Evolutionary conservation across 1,284 basidiomycete species (phyloP).

Genomic region (Cerioporus squamosus): DNA sequence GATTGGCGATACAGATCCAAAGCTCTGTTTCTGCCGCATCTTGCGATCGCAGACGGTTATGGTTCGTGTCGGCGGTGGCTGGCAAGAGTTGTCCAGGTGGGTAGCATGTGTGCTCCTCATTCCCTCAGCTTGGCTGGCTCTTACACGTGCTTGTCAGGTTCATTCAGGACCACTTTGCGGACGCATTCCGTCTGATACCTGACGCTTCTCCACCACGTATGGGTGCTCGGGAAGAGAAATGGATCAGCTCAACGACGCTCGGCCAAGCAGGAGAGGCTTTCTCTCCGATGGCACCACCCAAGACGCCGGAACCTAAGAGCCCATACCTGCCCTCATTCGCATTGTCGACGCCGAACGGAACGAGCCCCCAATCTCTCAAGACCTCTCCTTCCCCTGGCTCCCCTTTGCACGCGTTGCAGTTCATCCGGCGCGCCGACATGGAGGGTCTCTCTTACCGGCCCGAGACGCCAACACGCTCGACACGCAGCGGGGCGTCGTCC

Average conservation of each 20-base stretch:
- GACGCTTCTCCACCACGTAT: constrained; percentile 56
- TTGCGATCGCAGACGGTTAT: constrained; percentile 92
- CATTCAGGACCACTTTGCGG: constrained; percentile 84
- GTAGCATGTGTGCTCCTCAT: constrained; percentile 30
- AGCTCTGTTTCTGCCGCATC: constrained; percentile 90
- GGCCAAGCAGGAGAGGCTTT: constrained; percentile 53
- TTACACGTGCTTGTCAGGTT: constrained; percentile 56
- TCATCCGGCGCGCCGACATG: constrained; percentile 55
- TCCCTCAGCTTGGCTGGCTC: neutral
- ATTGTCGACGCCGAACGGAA: constrained; percentile 51
- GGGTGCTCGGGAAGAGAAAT: constrained; percentile 67
- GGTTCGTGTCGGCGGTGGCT: constrained; percentile 95
- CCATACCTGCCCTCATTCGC: constrained; percentile 50
- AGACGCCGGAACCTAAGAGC: constrained; percentile 69
- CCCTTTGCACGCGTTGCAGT: constrained; percentile 59
- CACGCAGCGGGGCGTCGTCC: constrained; percentile 29
- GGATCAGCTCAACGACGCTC: constrained; percentile 81
- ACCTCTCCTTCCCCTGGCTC: constrained; percentile 53
- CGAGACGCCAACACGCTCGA: constrained; percentile 46
- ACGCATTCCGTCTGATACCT: constrained; percentile 69
- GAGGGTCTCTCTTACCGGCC: constrained; percentile 43
- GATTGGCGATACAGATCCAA: constrained; percentile 90
- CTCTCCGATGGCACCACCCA: constrained; percentile 50
- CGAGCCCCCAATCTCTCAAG: constrained; percentile 49
- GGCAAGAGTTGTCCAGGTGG: constrained; percentile 88